Conservation (phyloP, 2,329 filamentous ascomycete species). For the Curvularia sp. region DNA sequence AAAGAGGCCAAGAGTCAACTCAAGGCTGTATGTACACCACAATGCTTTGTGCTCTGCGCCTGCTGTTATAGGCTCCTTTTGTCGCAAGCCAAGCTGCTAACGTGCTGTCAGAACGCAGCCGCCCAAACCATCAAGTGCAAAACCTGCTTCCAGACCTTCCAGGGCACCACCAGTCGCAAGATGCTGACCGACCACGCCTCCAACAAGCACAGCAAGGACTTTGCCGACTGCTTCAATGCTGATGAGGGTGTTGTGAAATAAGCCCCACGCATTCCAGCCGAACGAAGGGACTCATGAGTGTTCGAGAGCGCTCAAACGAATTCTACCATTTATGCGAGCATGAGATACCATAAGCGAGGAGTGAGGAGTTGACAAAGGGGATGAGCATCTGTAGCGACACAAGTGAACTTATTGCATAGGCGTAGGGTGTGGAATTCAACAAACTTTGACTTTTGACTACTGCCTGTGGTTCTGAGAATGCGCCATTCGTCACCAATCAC, state of each 20-base stretch:
- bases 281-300: conserved; percentile 7
- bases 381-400: conserved; percentile 7
- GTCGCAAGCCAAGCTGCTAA: conserved; percentile 8
- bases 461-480: neutral
- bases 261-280: conserved; percentile 2
- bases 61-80: neutral
- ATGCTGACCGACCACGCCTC: conserved; percentile 74
- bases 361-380: conserved; percentile 17
- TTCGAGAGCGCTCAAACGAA: conserved; percentile 14
- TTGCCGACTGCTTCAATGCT: conserved; percentile 70
- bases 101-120: conserved; percentile 65
- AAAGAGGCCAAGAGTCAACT: conserved; percentile 48
- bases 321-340: conserved; percentile 24
- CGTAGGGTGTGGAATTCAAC: conserved; percentile 10
- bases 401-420: conserved; percentile 9
- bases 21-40: conserved; percentile 38
- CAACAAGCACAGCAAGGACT: conserved; percentile 78
- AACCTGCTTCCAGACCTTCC: conserved; percentile 78
- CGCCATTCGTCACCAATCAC: no score
- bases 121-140: conserved; percentile 80
- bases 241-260: conserved; percentile 44
- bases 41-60: neutral
- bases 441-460: neutral
- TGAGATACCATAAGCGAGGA: conserved; percentile 33
- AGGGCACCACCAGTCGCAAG: conserved; percentile 76